Evolutionary conservation across 116 monocot species (phyloP).

Genomic region (Posidonia oceanica): DNA sequence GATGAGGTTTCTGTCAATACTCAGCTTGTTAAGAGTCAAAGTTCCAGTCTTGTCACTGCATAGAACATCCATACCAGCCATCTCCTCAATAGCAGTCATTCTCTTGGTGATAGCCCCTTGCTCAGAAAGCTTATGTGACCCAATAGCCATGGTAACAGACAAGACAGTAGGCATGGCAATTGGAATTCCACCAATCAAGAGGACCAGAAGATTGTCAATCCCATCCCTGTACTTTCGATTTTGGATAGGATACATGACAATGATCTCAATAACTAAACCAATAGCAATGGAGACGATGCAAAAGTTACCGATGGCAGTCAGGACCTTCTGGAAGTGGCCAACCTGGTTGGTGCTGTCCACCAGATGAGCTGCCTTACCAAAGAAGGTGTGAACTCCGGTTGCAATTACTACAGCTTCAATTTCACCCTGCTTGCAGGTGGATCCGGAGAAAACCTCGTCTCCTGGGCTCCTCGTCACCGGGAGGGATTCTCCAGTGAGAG

Average conservation of each 20-base stretch:
- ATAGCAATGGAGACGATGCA: conserved; percentile 49
- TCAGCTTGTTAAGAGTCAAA: conserved; percentile 77
- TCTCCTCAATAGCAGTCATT: conserved; percentile 94
- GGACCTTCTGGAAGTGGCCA: conserved; percentile 59
- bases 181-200: conserved; percentile 39
- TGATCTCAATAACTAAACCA: conserved; percentile 32
- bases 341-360: conserved; percentile 60
- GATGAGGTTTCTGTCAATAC: conserved; percentile 64
- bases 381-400: conserved; percentile 61
- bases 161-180: conserved; percentile 67
- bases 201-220: conserved; percentile 41
- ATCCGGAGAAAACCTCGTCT: conserved; percentile 48
- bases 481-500: conserved; percentile 49
- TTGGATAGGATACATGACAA: conserved; percentile 46
- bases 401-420: conserved; percentile 57
- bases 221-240: conserved; percentile 26
- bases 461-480: conserved; percentile 48
- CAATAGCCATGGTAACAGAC: conserved; percentile 91
- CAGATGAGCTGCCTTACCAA: conserved; percentile 54
- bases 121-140: conserved; percentile 78
- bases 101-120: conserved; percentile 93
- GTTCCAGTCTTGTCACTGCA: conserved; percentile 93
- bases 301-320: conserved; percentile 45
- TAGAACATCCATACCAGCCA: conserved; percentile 95
- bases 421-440: conserved; percentile 61